These are phyloP conservation scores for Aspergillus sparsus DNA, from an alignment of 495 filamentous ascomycete genomes.

Conservation along the genomic window DNA sequence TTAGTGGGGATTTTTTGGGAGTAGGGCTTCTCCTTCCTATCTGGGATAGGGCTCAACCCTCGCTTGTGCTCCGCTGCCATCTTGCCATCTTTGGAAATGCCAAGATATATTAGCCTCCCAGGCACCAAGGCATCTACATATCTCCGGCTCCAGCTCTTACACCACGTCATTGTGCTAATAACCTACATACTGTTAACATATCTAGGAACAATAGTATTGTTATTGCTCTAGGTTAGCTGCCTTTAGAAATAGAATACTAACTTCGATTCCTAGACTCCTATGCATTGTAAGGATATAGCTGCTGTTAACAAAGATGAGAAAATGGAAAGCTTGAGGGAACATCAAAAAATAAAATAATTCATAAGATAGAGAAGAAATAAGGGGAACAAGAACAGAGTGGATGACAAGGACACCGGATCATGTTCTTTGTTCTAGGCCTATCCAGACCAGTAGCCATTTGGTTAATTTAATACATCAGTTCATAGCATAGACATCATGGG, in stretches of 20 bases:
- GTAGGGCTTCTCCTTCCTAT: conserved; percentile 43
- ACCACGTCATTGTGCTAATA: too few species aligned
- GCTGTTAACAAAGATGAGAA: too few species aligned
- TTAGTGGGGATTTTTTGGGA: conserved; percentile 49
- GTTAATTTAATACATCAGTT: conserved; percentile 8
- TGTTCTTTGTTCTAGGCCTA: conserved; percentile 7
- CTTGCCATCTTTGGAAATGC: conserved; percentile 22
- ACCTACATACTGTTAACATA: too few species aligned
- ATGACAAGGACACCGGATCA: background rate
- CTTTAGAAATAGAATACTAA: too few species aligned
- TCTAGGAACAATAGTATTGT: too few species aligned
- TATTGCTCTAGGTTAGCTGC: too few species aligned
- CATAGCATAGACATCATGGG: background rate
- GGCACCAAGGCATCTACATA: conserved; percentile 8
- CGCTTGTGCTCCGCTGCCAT: conserved; percentile 38
- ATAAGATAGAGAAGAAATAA: background rate
- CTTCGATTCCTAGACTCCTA: too few species aligned
- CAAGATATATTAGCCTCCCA: conserved; percentile 17
- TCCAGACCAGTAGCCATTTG: background rate
- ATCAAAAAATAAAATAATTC: too few species aligned
- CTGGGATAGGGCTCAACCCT: conserved; percentile 47
- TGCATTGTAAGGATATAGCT: too few species aligned
- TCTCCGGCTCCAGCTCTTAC: background rate
- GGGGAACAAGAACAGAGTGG: conserved; percentile 4
- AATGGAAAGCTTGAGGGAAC: too few species aligned